A percentile compares a stretch with the other conserved stretches of the same genome.
Conservation (phyloP, 2,329 filamentous ascomycete genomes). For the Ambrosiella cleistominuta region DNA sequence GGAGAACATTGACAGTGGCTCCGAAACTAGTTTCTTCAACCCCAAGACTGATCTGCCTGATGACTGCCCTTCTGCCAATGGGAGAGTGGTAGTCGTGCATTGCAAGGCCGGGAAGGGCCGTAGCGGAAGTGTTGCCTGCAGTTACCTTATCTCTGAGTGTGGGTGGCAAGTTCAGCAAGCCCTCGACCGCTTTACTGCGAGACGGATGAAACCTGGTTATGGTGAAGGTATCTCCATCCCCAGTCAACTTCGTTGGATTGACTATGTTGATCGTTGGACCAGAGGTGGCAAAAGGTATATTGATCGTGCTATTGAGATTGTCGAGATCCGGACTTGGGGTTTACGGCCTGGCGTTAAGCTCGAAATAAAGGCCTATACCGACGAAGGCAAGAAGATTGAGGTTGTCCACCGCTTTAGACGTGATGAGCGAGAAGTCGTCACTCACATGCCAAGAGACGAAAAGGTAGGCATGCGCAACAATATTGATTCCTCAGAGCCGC, state of each 20-base stretch:
- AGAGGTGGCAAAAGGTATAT: conserved; percentile 58
- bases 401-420: conserved; percentile 63
- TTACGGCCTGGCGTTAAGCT: conserved; percentile 76
- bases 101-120: conserved; percentile 95
- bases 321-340: conserved; percentile 84
- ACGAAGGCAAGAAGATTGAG: conserved; percentile 80
- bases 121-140: conserved; percentile 73
- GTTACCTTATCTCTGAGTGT: conserved; percentile 79
- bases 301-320: conserved; percentile 65
- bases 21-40: not conserved
- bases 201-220: conserved; percentile 78
- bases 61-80: conserved; percentile 9
- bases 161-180: conserved; percentile 38
- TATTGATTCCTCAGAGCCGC: not conserved
- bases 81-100: conserved; percentile 65
- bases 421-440: conserved; percentile 51
- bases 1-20: conserved; percentile 18
- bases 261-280: conserved; percentile 79
- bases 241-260: conserved; percentile 73
- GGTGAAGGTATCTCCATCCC: conserved; percentile 84
- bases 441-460: conserved; percentile 1
- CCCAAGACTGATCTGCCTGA: conserved; percentile 7
- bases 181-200: conserved; percentile 47
- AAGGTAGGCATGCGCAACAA: conserved; percentile 5
- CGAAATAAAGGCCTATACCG: conserved; percentile 63